Percentiles rank a stretch among this genome's conserved stretches.
These are phyloP conservation scores for Straminergon stramineum DNA, from an alignment of 225 moss, liverwort and hornwort genomes.

Conservation along the genomic window DNA sequence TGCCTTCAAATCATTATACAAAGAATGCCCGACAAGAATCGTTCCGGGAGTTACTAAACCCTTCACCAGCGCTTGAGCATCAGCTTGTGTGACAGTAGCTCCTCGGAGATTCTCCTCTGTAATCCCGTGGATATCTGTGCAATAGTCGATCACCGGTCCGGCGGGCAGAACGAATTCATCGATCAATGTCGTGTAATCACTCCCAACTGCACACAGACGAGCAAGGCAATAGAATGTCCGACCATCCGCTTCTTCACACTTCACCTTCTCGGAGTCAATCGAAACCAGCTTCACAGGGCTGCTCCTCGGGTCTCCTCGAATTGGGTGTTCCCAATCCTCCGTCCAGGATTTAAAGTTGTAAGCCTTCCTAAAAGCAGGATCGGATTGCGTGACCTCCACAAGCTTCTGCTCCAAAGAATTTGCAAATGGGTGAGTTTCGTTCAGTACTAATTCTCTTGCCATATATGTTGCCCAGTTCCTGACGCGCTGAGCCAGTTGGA, in stretches of 20 bases:
- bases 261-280: not conserved
- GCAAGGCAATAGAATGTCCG: not conserved
- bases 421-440: not conserved
- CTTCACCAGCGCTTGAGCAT: not conserved
- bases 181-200: not conserved
- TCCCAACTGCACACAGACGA: not conserved
- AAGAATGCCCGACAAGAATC: not conserved
- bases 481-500: not conserved
- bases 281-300: not conserved
- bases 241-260: not conserved
- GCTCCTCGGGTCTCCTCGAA: not conserved
- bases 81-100: not conserved
- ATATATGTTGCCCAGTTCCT: not conserved
- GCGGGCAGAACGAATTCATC: not conserved
- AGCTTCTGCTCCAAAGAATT: not conserved
- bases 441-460: not conserved
- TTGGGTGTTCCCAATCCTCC: not conserved
- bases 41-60: not conserved
- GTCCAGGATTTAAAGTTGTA: not conserved
- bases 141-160: not conserved
- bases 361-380: rapidly evolving
- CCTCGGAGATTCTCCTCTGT: not conserved
- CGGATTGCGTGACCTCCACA: not conserved
- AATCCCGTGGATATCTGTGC: not conserved
- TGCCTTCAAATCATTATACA: not conserved